A percentile compares a stretch with the other conserved stretches of the same genome.
These are phyloP conservation scores for Colletotrichum siamense DNA, from an alignment of 2,329 filamentous ascomycete species.

Conservation along the genomic window DNA sequence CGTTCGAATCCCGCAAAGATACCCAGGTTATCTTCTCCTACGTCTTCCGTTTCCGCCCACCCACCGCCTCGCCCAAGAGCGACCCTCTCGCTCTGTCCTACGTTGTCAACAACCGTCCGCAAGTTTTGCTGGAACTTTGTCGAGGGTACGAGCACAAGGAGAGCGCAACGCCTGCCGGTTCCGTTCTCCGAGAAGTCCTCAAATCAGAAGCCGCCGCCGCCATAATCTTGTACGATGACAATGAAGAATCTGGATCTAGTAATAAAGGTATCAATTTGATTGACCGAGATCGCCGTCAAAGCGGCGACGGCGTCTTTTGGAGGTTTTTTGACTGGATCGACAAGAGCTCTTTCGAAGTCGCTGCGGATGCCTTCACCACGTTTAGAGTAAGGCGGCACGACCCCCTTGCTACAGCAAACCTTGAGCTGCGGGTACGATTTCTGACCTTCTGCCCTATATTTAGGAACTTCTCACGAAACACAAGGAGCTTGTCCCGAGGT, in stretches of 20 bases:
- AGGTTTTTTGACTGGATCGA: conserved; percentile 98
- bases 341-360: conserved; percentile 94
- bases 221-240: conserved; percentile 92
- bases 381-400: conserved; percentile 72
- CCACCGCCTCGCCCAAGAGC: conserved; percentile 67
- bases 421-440: background rate
- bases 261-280: conserved; percentile 80
- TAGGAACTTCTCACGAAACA: conserved; percentile 94
- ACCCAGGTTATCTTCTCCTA: conserved; percentile 96
- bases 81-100: conserved; percentile 89
- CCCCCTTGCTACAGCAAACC: background rate
- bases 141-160: conserved; percentile 89
- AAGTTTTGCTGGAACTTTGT: conserved; percentile 87
- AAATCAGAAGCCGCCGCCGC: conserved; percentile 92
- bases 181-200: conserved; percentile 83
- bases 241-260: conserved; percentile 71
- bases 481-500: conserved; percentile 88
- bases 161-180: conserved; percentile 89
- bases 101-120: conserved; percentile 83
- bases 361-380: conserved; percentile 96
- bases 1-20: conserved; percentile 96
- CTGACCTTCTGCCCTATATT: background rate
- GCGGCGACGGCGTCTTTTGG: conserved; percentile 90
- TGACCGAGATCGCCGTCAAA: conserved; percentile 76
- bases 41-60: conserved; percentile 86